phyloP scores from a whole-genome alignment of 1,284 basidiomycete species.

The Ganoderma sinense region DNA sequence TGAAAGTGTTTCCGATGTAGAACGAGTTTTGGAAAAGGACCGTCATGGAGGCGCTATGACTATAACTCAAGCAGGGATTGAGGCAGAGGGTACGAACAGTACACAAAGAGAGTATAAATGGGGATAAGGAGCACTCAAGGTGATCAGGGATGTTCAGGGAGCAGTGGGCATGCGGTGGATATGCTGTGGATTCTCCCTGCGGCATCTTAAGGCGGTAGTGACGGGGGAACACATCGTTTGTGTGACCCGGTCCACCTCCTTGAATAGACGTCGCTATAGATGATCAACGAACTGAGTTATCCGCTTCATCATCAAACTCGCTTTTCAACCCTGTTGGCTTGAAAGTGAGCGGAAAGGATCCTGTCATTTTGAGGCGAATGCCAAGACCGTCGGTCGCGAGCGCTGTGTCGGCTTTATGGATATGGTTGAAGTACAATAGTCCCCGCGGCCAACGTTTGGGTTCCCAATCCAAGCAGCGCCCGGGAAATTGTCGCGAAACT shows the following conservation, averaged over 20 bases:
- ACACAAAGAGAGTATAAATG: background rate
- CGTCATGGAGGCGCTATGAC: conserved; percentile 1
- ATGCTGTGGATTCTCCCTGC: background rate
- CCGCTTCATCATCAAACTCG: too few relatives aligned
- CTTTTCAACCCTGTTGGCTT: too few relatives aligned
- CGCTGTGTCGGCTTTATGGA: too few relatives aligned
- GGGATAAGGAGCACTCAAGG: background rate
- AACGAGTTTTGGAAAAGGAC: conserved; percentile 33
- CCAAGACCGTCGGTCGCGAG: too few relatives aligned
- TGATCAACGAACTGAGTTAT: too few relatives aligned
- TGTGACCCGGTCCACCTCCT: background rate
- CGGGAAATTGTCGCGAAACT: too few relatives aligned
- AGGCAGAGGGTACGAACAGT: background rate
- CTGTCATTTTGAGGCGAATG: too few relatives aligned
- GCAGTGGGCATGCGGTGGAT: background rate
- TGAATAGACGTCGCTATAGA: too few relatives aligned
- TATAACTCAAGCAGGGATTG: background rate
- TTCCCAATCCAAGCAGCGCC: too few relatives aligned
- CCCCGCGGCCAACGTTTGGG: too few relatives aligned
- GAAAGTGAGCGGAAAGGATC: too few relatives aligned
- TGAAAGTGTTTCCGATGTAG: conserved; percentile 36
- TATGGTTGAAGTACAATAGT: too few relatives aligned
- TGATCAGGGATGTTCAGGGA: background rate
- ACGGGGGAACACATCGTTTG: background rate
- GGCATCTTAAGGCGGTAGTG: background rate